Evolutionary conservation across 2,329 filamentous ascomycete species (phyloP).

Genomic region (Aspergillus hortae): DNA sequence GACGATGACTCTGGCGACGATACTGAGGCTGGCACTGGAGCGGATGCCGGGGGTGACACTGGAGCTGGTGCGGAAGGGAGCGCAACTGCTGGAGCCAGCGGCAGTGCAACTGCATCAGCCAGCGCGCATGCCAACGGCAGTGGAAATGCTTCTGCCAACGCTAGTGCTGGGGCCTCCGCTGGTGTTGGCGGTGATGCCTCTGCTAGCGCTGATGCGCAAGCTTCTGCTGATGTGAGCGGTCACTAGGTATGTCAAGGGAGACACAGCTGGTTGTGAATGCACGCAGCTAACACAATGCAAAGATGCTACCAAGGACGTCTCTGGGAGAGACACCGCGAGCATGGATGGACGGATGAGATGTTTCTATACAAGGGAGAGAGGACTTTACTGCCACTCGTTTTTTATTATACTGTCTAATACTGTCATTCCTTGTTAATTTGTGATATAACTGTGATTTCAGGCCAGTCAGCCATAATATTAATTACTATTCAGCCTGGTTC

Average conservation of each 20-base stretch:
- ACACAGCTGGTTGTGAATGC: too few species aligned
- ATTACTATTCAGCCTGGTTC: too few species aligned
- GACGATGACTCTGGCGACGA: not conserved
- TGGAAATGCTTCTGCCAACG: not conserved
- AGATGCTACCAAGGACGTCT: too few species aligned
- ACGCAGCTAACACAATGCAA: too few species aligned
- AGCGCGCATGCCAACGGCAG: not conserved
- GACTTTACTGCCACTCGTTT: too few species aligned
- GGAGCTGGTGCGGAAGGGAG: not conserved
- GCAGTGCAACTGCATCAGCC: not conserved
- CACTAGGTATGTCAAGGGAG: not conserved
- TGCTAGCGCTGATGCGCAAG: conserved; percentile 7
- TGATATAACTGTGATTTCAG: too few species aligned
- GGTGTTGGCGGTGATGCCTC: not conserved
- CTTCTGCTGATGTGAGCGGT: not conserved
- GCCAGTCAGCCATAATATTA: too few species aligned
- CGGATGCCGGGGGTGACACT: not conserved
- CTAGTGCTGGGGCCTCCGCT: conserved; percentile 4
- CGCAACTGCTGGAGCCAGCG: not conserved
- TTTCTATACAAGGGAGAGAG: too few species aligned
- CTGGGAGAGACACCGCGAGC: too few species aligned
- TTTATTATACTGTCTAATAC: too few species aligned
- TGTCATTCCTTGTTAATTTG: too few species aligned
- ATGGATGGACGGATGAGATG: too few species aligned
- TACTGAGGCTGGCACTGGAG: not conserved